Evolutionary conservation across 345 rosid genomes (phyloP).

Genomic region (Rhodomyrtus tomentosa): DNA sequence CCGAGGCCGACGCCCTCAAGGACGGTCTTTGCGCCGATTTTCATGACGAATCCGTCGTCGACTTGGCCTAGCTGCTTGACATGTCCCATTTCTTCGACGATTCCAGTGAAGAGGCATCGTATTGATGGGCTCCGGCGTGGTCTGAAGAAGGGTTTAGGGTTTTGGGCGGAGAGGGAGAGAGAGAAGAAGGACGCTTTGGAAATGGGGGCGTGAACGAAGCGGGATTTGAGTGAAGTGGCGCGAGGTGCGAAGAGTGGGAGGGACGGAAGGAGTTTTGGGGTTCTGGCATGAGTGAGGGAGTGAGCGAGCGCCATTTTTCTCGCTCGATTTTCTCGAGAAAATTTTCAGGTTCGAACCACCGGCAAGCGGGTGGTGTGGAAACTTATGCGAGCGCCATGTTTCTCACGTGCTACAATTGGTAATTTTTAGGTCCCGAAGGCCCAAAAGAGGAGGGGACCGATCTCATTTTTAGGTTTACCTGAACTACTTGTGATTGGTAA

Average conservation of each 20-base stretch:
- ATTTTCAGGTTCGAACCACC: not conserved
- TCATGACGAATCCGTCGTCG: slow-evolving; percentile 57
- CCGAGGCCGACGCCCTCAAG: slow-evolving; percentile 60
- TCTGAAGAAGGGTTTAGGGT: slow-evolving; percentile 1
- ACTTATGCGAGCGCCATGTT: too few relatives aligned
- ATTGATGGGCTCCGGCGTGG: slow-evolving; percentile 3
- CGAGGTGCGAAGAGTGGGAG: not conserved
- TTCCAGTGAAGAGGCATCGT: slow-evolving; percentile 69
- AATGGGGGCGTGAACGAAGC: slow-evolving; percentile 11
- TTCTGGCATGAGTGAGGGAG: not conserved
- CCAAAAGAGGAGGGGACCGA: too few relatives aligned
- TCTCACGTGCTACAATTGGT: not conserved
- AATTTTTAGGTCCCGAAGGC: too few relatives aligned
- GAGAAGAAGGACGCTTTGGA: slow-evolving; percentile 14
- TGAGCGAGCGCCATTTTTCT: slow-evolving; percentile 13
- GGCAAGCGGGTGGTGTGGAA: not conserved
- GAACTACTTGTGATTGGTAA: too few relatives aligned
- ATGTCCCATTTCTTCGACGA: slow-evolving; percentile 81
- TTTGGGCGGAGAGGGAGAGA: not conserved
- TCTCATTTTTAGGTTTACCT: too few relatives aligned
- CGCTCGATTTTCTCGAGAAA: not conserved
- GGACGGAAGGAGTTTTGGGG: slow-evolving; percentile 5
- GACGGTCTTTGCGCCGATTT: slow-evolving; percentile 49
- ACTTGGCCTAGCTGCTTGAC: slow-evolving; percentile 40
- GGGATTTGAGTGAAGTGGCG: not conserved